phyloP scores from a whole-genome alignment of 2,329 filamentous ascomycete species.

The Pseudogymnoascus sp. region DNA sequence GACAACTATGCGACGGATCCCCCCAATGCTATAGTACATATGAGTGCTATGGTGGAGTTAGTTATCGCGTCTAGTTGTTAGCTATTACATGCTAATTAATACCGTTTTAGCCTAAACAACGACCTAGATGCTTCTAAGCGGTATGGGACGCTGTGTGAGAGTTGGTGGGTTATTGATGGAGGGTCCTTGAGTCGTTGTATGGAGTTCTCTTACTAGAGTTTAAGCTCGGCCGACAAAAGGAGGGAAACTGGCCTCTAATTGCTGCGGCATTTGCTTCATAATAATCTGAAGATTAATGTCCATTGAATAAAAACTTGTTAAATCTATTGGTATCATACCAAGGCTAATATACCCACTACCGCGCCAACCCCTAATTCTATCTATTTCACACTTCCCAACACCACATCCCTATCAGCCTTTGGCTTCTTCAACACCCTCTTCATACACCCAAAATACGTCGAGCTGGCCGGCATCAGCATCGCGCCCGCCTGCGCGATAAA shows the following conservation, averaged over 20 bases:
- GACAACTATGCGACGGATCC: too few relatives aligned
- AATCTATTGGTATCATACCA: not conserved
- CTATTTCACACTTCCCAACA: not conserved
- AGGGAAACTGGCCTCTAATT: not conserved
- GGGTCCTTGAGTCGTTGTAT: not conserved
- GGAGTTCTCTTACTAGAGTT: not conserved
- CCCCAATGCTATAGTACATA: too few relatives aligned
- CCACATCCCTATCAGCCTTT: not conserved
- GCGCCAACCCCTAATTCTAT: not conserved
- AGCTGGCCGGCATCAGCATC: slow-evolving; percentile 16
- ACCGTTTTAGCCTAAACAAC: too few relatives aligned
- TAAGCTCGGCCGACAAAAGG: not conserved
- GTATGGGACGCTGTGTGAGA: too few relatives aligned
- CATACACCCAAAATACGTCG: not conserved
- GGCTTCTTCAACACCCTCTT: not conserved
- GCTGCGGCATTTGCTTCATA: not conserved
- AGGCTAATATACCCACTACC: not conserved
- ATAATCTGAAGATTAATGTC: not conserved
- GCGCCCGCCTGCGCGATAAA: slow-evolving; percentile 11
- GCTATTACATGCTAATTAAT: too few relatives aligned
- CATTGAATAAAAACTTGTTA: not conserved
- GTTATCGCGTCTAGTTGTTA: too few relatives aligned
- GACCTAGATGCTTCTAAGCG: too few relatives aligned
- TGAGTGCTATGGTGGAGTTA: too few relatives aligned
- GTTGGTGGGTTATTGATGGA: too few relatives aligned